Percentiles rank a stretch among this genome's conserved stretches.
Evolutionary conservation across 1,139 yeast species (phyloP).

Genomic region (Scheffersomyces segobiensis): DNA sequence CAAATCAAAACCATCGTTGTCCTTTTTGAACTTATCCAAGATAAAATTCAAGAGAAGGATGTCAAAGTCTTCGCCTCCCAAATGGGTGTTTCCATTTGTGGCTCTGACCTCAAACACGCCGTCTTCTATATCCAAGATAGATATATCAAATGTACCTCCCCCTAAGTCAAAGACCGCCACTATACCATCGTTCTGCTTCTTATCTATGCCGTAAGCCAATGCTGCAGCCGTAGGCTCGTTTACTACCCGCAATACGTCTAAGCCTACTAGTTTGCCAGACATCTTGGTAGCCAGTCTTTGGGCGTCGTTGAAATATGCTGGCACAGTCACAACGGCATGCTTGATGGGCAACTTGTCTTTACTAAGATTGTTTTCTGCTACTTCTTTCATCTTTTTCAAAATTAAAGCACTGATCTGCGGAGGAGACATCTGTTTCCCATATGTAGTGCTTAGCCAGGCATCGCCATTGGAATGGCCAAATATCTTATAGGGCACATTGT

Average conservation of each 20-base stretch:
- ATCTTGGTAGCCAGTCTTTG: constrained; percentile 78
- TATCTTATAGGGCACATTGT: constrained; percentile 56
- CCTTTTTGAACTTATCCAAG: constrained; percentile 43
- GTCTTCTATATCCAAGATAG: constrained; percentile 74
- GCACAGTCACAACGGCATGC: constrained; percentile 76
- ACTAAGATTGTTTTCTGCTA: constrained; percentile 51
- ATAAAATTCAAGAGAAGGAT: constrained; percentile 57
- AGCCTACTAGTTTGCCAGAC: constrained; percentile 67
- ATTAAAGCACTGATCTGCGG: constrained; percentile 57
- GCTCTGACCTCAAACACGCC: constrained; percentile 82
- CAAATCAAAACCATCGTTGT: constrained; percentile 46
- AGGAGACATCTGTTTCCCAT: constrained; percentile 46
- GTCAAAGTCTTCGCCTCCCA: constrained; percentile 85
- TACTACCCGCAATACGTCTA: constrained; percentile 66
- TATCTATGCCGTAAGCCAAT: constrained; percentile 70
- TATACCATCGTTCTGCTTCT: constrained; percentile 53
- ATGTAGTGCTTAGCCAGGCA: constrained; percentile 55
- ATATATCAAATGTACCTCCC: constrained; percentile 83
- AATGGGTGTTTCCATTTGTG: constrained; percentile 82
- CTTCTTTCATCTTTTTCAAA: constrained; percentile 53
- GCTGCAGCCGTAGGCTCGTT: constrained; percentile 88
- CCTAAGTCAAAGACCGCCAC: constrained; percentile 82
- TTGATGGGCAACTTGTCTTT: constrained; percentile 31
- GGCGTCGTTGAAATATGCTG: constrained; percentile 77
- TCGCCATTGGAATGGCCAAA: constrained; percentile 57